phyloP scores from a whole-genome alignment of 192 early-diverging fungal genomes.

The Dissophora ornata region DNA sequence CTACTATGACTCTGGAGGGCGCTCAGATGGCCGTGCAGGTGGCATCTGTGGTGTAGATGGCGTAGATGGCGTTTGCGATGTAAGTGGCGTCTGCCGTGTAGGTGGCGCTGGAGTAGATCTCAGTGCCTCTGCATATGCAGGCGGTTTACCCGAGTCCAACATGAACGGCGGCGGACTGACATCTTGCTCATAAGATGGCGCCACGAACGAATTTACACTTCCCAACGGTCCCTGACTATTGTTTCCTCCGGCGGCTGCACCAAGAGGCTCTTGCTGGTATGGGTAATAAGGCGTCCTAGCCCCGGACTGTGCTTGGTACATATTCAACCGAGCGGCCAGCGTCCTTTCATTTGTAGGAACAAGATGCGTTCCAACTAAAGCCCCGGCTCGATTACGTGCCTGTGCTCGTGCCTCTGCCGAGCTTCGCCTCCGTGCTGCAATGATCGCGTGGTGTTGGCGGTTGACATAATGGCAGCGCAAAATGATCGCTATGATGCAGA shows the following conservation, averaged over 20 bases:
- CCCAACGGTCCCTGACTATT: too few species aligned
- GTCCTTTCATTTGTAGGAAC: slow-evolving; percentile 36
- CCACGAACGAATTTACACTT: slow-evolving; percentile 21
- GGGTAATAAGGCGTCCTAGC: slow-evolving; percentile 10
- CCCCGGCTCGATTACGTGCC: too few species aligned
- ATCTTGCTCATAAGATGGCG: slow-evolving; percentile 33
- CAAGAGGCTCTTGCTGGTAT: slow-evolving; percentile 7
- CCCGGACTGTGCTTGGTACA: slow-evolving; percentile 17
- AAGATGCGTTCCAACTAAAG: not conserved
- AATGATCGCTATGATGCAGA: slow-evolving; percentile 11
- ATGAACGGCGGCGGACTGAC: slow-evolving; percentile 44
- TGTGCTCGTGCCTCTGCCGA: not conserved
- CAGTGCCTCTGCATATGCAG: slow-evolving; percentile 20
- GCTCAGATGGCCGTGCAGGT: not conserved
- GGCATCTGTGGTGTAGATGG: too few species aligned
- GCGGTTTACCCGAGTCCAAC: slow-evolving; percentile 20
- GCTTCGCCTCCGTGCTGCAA: slow-evolving; percentile 1
- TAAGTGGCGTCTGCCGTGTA: too few species aligned
- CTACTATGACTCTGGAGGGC: not conserved
- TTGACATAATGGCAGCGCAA: slow-evolving; percentile 19
- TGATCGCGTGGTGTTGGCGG: slow-evolving; percentile 8
- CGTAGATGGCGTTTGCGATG: too few species aligned
- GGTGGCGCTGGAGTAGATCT: not conserved
- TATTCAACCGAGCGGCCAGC: slow-evolving; percentile 19
- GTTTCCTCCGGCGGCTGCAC: not conserved